Evolutionary conservation across 805 yeast species (phyloP), one percentile per base, ranked within the genome.

Genomic region (Dipodascus geniculatus): DNA sequence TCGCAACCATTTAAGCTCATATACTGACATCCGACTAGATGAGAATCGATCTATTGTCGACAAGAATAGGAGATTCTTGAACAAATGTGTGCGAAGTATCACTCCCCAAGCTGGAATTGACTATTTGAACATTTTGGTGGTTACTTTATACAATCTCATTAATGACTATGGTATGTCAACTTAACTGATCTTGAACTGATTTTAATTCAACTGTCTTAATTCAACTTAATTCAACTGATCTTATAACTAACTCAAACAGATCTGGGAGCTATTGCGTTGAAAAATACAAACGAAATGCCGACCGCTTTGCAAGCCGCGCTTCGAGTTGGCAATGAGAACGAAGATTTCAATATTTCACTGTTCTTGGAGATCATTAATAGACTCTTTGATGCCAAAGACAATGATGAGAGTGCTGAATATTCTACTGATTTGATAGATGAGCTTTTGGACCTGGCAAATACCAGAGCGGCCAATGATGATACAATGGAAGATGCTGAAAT

Each of bases 401-500:
- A 38, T 38, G 44, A 38, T 3, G 44, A 38, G 6, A 17, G 8
- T n/a, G 20, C 19, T 38, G 19, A 4, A 16, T 38, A 11, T 38
- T 38, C 44, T n/a, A 38, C 44, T 11, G 44, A 38, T 38, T 38
- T 38, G 14, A 38, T 38, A 6, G 44, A 38, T 38, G 44, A 38
- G 14, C 44, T 38, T 9, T 16, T 38, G 4, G 44, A 38, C 14
- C 44, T 38, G 4, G 44, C 44, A 4, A 38, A 6, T 16, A 38
- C 44, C 8, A 38, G 44, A 38, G 44, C 14, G 4, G 44, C 44
- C 14, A 17, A 38, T n/a, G 44, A 38, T 17, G 44, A 38, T n/a
- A 38, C 44, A 38, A 38, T 38, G 17, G 44, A 38, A 38, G 44
- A 38, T 38, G 44, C 44, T 6, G 44, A 38, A 38, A n/a, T 38